Percentiles rank a stretch among this genome's conserved stretches.
Conservation (phyloP, 495 filamentous ascomycete genomes). For the Hypoxylon perforatum region DNA sequence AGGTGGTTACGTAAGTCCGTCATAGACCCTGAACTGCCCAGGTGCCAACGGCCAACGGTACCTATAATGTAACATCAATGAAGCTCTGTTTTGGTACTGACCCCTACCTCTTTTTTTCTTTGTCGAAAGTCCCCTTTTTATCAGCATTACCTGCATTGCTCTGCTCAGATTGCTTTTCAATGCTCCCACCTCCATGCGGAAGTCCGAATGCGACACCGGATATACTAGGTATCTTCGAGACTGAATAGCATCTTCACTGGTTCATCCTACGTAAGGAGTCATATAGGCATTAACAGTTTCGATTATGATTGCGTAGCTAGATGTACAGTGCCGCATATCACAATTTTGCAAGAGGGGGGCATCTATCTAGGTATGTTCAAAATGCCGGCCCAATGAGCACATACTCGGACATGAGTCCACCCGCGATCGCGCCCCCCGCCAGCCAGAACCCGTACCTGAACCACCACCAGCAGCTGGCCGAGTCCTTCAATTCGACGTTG, state of each 20-base stretch:
- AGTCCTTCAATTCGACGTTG: slow-evolving; percentile 50
- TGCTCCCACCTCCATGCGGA: not conserved
- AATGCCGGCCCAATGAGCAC: slow-evolving; percentile 18
- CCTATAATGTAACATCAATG: slow-evolving; percentile 15
- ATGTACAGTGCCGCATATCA: not conserved
- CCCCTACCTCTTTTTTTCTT: no score
- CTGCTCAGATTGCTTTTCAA: no score
- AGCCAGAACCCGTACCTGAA: slow-evolving; percentile 53
- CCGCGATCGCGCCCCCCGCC: slow-evolving; percentile 46
- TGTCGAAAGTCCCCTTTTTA: not conserved
- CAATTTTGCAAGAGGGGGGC: not conserved
- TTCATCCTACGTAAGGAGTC: not conserved
- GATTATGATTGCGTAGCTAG: not conserved
- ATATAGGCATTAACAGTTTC: slow-evolving; percentile 11
- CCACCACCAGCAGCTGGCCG: slow-evolving; percentile 55
- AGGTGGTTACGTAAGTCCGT: slow-evolving; percentile 18
- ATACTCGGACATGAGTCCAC: slow-evolving; percentile 48
- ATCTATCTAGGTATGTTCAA: not conserved
- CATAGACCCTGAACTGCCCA: not conserved
- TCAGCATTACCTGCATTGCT: slow-evolving; percentile 9
- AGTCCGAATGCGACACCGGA: not conserved
- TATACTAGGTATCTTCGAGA: not conserved
- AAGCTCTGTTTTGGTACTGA: not conserved
- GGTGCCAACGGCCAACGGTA: not conserved
- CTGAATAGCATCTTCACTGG: not conserved